These are phyloP conservation scores for Mucor circinelloides DNA, from an alignment of 371 early-diverging fungal species.

Conservation along the genomic window DNA sequence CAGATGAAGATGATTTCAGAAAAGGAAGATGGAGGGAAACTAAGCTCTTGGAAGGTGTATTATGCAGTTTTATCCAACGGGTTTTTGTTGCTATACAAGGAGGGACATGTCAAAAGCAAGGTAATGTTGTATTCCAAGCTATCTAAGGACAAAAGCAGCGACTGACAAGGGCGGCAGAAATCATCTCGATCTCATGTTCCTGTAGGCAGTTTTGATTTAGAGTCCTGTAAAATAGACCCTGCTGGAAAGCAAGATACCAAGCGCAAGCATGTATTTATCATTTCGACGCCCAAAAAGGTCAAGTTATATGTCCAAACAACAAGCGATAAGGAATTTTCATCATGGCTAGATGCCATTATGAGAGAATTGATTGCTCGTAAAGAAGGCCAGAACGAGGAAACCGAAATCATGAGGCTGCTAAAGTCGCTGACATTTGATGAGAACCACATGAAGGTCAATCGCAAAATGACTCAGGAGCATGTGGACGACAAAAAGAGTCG, in stretches of 20 bases:
- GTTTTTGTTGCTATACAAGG: conserved; percentile 47
- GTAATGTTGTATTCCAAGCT: conserved; percentile 12
- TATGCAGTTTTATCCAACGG: conserved; percentile 48
- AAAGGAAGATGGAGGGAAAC: conserved; percentile 45
- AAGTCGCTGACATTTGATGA: conserved; percentile 25
- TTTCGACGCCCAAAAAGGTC: conserved; percentile 37
- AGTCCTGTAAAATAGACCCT: conserved; percentile 50
- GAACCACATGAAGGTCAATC: conserved; percentile 31
- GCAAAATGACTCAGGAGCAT: conserved; percentile 23
- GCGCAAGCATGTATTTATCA: conserved; percentile 34
- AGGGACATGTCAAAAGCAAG: conserved; percentile 36
- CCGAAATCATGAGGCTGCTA: conserved; percentile 27
- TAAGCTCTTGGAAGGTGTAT: conserved; percentile 54
- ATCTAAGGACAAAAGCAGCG: not conserved
- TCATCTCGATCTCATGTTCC: conserved; percentile 38
- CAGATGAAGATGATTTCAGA: conserved; percentile 55
- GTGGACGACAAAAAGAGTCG: conserved; percentile 4
- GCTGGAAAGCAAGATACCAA: conserved; percentile 40
- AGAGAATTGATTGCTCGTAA: conserved; percentile 50
- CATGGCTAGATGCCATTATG: conserved; percentile 56
- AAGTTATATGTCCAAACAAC: conserved; percentile 45
- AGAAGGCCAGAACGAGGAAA: conserved; percentile 22
- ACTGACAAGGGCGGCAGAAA: not conserved
- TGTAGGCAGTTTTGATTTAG: conserved; percentile 51
- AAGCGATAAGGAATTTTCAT: conserved; percentile 41